phyloP scores from a whole-genome alignment of 2,329 filamentous ascomycete species.

The Neopestalotiopsis clavispora region DNA sequence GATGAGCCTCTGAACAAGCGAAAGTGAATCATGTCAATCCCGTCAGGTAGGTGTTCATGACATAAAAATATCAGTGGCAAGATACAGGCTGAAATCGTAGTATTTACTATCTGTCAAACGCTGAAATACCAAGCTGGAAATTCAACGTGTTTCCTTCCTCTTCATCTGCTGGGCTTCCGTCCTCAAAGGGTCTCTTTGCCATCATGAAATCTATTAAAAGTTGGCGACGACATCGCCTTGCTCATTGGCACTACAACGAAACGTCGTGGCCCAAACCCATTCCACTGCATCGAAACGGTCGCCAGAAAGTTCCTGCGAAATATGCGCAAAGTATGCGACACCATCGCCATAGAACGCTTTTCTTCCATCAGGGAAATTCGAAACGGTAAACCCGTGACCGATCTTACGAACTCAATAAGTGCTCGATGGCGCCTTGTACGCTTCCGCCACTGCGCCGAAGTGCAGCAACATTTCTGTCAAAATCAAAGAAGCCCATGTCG shows the following conservation, averaged over 20 bases:
- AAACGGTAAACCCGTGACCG: neutral
- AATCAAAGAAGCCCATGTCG: constrained; percentile 99
- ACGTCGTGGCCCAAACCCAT: neutral
- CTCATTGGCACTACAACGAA: neutral
- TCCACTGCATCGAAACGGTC: neutral
- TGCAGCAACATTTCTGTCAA: constrained; percentile 89
- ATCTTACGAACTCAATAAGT: constrained; percentile 56
- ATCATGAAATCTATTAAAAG: neutral
- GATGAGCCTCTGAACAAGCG: too few species aligned
- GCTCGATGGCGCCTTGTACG: constrained; percentile 89
- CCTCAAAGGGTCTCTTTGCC: neutral
- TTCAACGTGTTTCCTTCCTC: too few species aligned
- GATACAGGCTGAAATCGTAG: too few species aligned
- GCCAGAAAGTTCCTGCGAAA: neutral
- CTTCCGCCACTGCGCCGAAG: constrained; percentile 88
- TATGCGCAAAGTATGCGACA: too few species aligned
- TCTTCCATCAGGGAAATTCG: neutral
- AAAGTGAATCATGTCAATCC: too few species aligned
- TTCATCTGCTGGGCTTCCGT: neutral
- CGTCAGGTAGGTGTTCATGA: too few species aligned
- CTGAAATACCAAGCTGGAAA: too few species aligned
- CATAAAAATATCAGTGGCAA: too few species aligned
- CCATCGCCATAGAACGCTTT: neutral
- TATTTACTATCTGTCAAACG: too few species aligned
- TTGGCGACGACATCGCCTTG: neutral